These are phyloP conservation scores for Zarea fungicola DNA, from an alignment of 2,329 filamentous ascomycete genomes.

Conservation along the genomic window DNA sequence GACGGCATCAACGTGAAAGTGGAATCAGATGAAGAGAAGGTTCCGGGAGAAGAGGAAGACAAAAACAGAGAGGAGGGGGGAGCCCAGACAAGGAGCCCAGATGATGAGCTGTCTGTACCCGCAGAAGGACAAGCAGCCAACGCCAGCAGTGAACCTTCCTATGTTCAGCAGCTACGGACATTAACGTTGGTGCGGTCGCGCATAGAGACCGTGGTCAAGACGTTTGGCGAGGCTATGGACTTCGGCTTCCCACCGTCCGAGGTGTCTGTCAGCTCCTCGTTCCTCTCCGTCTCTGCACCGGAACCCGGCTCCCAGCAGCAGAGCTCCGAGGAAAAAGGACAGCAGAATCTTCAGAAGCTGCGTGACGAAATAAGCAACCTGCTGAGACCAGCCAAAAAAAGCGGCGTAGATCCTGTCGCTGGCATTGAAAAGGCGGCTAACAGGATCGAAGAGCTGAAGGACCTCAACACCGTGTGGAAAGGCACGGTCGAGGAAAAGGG, in stretches of 20 bases:
- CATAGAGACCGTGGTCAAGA: constrained; percentile 84
- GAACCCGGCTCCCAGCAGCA: constrained; percentile 60
- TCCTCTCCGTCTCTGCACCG: constrained; percentile 85
- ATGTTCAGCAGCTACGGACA: constrained; percentile 74
- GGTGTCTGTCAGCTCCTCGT: constrained; percentile 74
- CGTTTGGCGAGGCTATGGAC: constrained; percentile 92
- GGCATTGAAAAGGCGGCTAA: constrained; percentile 69
- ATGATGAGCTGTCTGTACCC: neutral
- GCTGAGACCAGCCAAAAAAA: constrained; percentile 44
- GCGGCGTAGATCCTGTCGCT: constrained; percentile 46
- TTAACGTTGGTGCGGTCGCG: constrained; percentile 75
- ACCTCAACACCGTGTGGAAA: constrained; percentile 78
- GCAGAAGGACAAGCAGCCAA: constrained; percentile 6
- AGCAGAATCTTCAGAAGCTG: constrained; percentile 67
- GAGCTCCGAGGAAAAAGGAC: constrained; percentile 79
- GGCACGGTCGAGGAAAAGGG: constrained; percentile 95
- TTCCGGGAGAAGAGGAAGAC: constrained; percentile 17
- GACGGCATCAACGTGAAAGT: constrained; percentile 32
- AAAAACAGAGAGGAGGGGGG: constrained; percentile 4
- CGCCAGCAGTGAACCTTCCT: constrained; percentile 50
- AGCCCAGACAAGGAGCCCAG: constrained; percentile 14
- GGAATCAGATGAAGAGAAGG: constrained; percentile 18
- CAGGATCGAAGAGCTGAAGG: constrained; percentile 71
- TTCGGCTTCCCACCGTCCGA: constrained; percentile 90
- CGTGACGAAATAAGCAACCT: constrained; percentile 67